Evolutionary conservation across 768 basidiomycete species (phyloP), one percentile per base, ranked within the genome.

Genomic region (Calocybe cyanea): DNA sequence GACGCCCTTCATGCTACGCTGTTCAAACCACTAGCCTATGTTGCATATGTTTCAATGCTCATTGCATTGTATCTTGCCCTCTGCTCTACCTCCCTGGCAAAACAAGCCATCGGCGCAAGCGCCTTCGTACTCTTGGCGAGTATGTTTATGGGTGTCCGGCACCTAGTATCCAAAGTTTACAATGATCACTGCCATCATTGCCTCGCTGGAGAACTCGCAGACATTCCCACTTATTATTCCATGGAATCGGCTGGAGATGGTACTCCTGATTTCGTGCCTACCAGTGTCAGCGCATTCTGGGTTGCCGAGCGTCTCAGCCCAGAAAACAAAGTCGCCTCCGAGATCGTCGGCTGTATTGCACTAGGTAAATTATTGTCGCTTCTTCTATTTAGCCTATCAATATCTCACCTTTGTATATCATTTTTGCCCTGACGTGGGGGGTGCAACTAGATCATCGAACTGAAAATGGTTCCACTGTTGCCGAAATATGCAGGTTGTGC

Each of bases 241-340:
- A 45, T 54, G 46, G 21, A 25, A 7, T 33, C 46, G 0, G 25
- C 28, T 1, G 14, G 28, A 8, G 33, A 40, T 1, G 38, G 24
- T 13, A 31, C 11, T 10, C 44, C 30, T 4, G 35, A 35, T 4
- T 23, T 51, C 10, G 17, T 36, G 14, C 50, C 50, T 14, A 23
- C 48, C 2, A 43, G 42, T 18, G 51, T 51, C 3, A 56, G 52
- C 9, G 60, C 41, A 9, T 61, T 61, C 36, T 61, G 57, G 57
- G 56, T 61, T n/a, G 57, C 49, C 7, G 60, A 49, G 28, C 48
- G 45, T 13, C 51, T 52, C 19, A 37, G 41, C 2, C 48, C 52
- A 3, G 48, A 55, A 32, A 10, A 36, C 6, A 32, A 30, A 15
- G 38, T 40, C 2, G 41, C 41, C 13, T 5, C 34, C 2, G 53